Evolutionary conservation across 2,329 filamentous ascomycete species (phyloP), one percentile per base, ranked within the genome.

Genomic region (Beauveria rudraprayagi): DNA sequence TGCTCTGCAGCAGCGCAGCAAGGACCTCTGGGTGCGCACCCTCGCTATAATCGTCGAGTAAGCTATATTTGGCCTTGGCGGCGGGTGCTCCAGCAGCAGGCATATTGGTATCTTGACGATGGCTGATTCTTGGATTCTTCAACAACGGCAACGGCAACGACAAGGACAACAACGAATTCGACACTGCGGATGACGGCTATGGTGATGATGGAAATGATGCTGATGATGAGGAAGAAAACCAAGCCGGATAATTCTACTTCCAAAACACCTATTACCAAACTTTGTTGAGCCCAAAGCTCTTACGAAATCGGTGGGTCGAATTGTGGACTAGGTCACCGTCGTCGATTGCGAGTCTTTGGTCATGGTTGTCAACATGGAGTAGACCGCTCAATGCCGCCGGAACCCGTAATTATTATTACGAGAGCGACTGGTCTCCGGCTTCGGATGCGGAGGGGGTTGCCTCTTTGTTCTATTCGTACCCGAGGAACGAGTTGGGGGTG

Each of bases 1-100:
- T 81, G 65, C 73, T 76, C 37, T 71, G 66, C 17, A 79, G 65
- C 2, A 81, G 70, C 10, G 78, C 77, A 50, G 79, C 73, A 30
- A 81, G 73, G 3, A 81, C 69, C n/a, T 73, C 71, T 5, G 79
- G 79, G 62, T 81, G 79, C 0, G 78, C 79, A 41, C 79, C 79
- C 62, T 81, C 78, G 67, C 77, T 79, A 66, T 81, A 81, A 64
- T 81, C 79, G 64, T 81, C 79, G 52, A 78, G 71, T 61, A 81
- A 77, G 67, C 77, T 79, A 65, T 80, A 81, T 30, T 65, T 60
- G 44, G 59, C 43, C 40, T 58, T 53, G 46, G 55, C 53, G 53
- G 57, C 53, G 44, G 47, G 52, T 46, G 51, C 52, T 56, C 61
- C 61, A 17, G 57, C 56, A 48, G 61, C 53, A n/a, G 61, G 61